These are phyloP conservation scores for Xylaria sp. DNA, from an alignment of 2,329 filamentous ascomycete genomes.

Conservation along the genomic window DNA sequence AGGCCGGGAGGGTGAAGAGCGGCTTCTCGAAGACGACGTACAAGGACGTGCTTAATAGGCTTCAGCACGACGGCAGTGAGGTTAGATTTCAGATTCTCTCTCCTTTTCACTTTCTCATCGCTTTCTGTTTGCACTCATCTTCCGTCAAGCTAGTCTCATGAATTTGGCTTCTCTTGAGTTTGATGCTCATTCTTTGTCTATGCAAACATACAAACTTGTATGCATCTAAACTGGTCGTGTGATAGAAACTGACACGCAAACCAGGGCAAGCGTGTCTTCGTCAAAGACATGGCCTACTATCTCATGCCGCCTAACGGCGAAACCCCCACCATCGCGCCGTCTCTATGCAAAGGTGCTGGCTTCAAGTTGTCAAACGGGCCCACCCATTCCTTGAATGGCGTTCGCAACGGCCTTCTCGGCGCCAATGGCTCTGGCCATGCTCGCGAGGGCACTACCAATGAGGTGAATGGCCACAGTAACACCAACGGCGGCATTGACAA, in stretches of 20 bases:
- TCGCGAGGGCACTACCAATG: slow-evolving; percentile 8
- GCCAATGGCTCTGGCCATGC: neutral
- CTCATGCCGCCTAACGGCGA: slow-evolving; percentile 70
- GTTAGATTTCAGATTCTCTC: slow-evolving; percentile 48
- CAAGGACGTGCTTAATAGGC: slow-evolving; percentile 68
- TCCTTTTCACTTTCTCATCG: neutral
- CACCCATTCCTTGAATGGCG: neutral
- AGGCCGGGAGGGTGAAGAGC: slow-evolving; percentile 48
- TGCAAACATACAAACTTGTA: no score
- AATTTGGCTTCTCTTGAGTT: no score
- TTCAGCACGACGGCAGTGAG: slow-evolving; percentile 68
- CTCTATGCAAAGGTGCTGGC: slow-evolving; percentile 57
- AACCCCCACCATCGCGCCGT: slow-evolving; percentile 67
- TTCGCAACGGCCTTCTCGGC: neutral
- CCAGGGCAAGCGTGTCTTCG: slow-evolving; percentile 86
- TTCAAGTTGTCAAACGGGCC: slow-evolving; percentile 19
- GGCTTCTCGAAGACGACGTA: slow-evolving; percentile 68
- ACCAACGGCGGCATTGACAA: slow-evolving; percentile 11
- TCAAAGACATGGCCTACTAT: slow-evolving; percentile 97
- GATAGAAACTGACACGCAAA: neutral
- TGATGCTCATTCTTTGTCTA: no score
- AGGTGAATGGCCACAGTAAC: slow-evolving; percentile 8
- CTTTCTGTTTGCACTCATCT: neutral
- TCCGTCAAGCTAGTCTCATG: no score
- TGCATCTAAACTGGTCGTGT: neutral